phyloP scores from a whole-genome alignment of 2,329 filamentous ascomycete species.

The Stylonectria norvegica region DNA sequence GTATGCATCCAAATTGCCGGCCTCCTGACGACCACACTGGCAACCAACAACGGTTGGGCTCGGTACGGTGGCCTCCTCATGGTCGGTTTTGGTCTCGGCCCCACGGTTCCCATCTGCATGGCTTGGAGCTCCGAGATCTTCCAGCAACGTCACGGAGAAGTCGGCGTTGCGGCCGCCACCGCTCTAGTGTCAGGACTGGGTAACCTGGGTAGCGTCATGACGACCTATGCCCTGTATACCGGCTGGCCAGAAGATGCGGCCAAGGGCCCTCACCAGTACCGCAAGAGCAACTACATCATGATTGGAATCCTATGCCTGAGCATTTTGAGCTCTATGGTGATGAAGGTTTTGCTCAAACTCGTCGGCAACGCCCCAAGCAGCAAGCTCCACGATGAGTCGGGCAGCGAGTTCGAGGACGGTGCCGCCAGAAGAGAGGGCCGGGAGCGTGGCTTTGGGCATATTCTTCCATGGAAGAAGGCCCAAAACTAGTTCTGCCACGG shows the following conservation, averaged over 20 bases:
- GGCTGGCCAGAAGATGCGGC: slow-evolving; percentile 76
- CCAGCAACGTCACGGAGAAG: slow-evolving; percentile 82
- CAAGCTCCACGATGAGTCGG: slow-evolving; percentile 41
- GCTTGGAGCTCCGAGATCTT: slow-evolving; percentile 91
- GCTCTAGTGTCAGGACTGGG: slow-evolving; percentile 84
- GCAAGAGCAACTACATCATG: slow-evolving; percentile 84
- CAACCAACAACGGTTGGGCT: slow-evolving; percentile 68
- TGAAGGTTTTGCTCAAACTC: slow-evolving; percentile 63
- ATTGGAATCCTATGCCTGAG: slow-evolving; percentile 78
- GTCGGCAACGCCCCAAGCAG: slow-evolving; percentile 52
- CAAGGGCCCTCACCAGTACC: slow-evolving; percentile 67
- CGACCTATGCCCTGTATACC: slow-evolving; percentile 84
- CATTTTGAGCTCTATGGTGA: slow-evolving; percentile 66
- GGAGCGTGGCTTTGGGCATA: slow-evolving; percentile 55
- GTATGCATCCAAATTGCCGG: slow-evolving; percentile 78
- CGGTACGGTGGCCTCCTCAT: slow-evolving; percentile 86
- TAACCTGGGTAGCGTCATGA: slow-evolving; percentile 81
- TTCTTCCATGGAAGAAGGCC: slow-evolving; percentile 34
- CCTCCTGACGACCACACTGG: slow-evolving; percentile 75
- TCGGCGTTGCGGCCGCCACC: slow-evolving; percentile 81
- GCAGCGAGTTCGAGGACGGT: slow-evolving; percentile 53
- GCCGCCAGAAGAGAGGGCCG: slow-evolving; percentile 56
- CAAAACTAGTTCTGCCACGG: slow-evolving; percentile 22
- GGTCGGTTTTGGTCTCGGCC: slow-evolving; percentile 85
- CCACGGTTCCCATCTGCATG: slow-evolving; percentile 91